phyloP scores from a whole-genome alignment of 345 rosid genomes.

The Atalantia buxifolia region DNA sequence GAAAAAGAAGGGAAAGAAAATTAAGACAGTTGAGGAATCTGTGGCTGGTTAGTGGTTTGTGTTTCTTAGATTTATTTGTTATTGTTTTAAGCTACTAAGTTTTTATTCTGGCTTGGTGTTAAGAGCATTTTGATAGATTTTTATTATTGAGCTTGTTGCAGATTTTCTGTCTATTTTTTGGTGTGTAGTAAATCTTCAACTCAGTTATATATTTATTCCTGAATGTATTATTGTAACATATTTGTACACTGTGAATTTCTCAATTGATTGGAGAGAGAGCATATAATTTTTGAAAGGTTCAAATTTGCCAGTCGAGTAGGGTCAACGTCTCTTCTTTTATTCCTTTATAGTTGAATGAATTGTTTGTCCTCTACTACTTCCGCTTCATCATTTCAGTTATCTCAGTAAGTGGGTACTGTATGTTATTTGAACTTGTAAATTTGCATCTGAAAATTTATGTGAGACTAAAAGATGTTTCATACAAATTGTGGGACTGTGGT shows the following conservation, averaged over 20 bases:
- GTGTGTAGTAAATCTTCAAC: too few species aligned
- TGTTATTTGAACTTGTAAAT: neutral
- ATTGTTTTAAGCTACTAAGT: neutral
- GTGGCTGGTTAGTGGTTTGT: constrained; percentile 46
- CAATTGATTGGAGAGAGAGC: neutral
- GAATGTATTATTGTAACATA: neutral
- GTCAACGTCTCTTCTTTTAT: neutral
- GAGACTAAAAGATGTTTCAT: constrained; percentile 2
- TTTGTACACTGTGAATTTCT: neutral
- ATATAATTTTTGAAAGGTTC: neutral
- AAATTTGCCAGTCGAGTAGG: neutral
- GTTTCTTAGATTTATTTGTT: neutral
- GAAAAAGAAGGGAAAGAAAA: constrained; percentile 38
- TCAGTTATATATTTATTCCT: neutral
- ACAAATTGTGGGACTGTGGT: constrained; percentile 3
- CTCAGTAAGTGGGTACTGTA: neutral
- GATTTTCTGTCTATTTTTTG: neutral
- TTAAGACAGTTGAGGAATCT: constrained; percentile 28
- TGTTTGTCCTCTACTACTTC: neutral
- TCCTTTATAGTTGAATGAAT: neutral
- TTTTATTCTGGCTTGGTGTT: neutral
- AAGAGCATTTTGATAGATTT: neutral
- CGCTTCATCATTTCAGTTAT: neutral
- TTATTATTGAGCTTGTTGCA: neutral
- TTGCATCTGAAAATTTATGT: neutral